Evolutionary conservation across 148 eudicot genomes (phyloP).

Genomic region (Rhododendron molle): DNA sequence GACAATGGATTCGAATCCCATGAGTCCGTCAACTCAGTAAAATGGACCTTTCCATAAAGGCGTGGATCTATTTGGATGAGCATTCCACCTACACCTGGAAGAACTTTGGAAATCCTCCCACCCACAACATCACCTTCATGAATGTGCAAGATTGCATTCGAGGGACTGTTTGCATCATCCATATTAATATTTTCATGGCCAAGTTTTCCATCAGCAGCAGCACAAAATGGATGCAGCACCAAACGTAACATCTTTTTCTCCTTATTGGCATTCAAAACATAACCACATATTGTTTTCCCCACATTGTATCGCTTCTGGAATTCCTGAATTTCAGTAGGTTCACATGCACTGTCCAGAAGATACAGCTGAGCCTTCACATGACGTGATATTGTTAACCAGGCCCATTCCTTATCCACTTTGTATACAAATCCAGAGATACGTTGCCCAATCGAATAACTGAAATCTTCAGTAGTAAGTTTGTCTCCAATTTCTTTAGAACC

Average conservation of each 20-base stretch:
- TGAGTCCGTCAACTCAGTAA: constrained; percentile 59
- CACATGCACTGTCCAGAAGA: constrained; percentile 72
- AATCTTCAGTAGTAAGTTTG: constrained; percentile 28
- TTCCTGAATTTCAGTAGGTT: constrained; percentile 60
- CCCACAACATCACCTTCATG: constrained; percentile 59
- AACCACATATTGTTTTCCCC: constrained; percentile 56
- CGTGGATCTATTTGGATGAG: constrained; percentile 85
- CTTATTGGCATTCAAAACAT: constrained; percentile 47
- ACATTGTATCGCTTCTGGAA: constrained; percentile 63
- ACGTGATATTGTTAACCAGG: constrained; percentile 70
- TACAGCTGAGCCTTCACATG: constrained; percentile 67
- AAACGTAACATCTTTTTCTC: constrained; percentile 68
- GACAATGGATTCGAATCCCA: constrained; percentile 71
- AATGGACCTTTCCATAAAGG: constrained; percentile 85
- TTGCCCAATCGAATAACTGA: constrained; percentile 61
- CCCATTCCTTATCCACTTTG: constrained; percentile 90
- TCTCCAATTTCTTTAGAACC: constrained; percentile 32
- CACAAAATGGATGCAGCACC: constrained; percentile 41
- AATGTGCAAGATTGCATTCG: constrained; percentile 44
- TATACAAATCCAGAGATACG: constrained; percentile 68
- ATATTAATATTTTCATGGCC: constrained; percentile 7
- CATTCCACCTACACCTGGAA: constrained; percentile 83
- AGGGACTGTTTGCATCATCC: constrained; percentile 14
- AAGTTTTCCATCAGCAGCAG: constrained; percentile 19
- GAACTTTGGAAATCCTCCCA: constrained; percentile 76